phyloP scores from a whole-genome alignment of 257 asterid genomes.

The Scutellaria baicalensis region DNA sequence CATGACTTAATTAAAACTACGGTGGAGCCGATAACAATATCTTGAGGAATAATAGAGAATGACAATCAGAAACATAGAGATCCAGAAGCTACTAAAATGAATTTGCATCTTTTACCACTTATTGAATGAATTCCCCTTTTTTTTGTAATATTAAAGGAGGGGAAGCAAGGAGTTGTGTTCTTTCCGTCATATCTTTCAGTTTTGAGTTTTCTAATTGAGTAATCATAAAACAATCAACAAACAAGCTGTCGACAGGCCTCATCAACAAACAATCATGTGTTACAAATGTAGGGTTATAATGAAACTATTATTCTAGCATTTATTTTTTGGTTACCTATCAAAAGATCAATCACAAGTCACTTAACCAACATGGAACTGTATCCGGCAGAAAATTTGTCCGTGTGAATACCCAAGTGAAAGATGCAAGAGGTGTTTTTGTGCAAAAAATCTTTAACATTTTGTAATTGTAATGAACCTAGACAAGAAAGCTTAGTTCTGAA shows the following conservation, averaged over 20 bases:
- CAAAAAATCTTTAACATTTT: neutral
- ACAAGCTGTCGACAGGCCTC: neutral
- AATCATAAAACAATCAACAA: neutral
- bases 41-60: neutral
- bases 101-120: neutral
- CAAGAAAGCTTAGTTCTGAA: slow-evolving; percentile 13
- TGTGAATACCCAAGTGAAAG: neutral
- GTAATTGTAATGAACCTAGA: neutral
- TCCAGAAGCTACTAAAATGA: neutral
- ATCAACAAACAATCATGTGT: neutral
- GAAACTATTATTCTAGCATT: neutral
- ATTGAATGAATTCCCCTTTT: neutral
- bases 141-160: neutral
- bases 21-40: neutral
- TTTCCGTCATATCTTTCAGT: neutral
- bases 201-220: neutral
- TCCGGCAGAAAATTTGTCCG: neutral
- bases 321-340: no score
- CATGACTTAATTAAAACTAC: neutral
- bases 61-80: neutral
- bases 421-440: neutral
- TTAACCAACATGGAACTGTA: neutral
- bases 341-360: neutral
- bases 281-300: neutral
- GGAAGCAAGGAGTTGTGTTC: neutral